These are phyloP conservation scores for Gamsiella multidivaricata DNA, from an alignment of 192 early-diverging fungal genomes.

Conservation along the genomic window DNA sequence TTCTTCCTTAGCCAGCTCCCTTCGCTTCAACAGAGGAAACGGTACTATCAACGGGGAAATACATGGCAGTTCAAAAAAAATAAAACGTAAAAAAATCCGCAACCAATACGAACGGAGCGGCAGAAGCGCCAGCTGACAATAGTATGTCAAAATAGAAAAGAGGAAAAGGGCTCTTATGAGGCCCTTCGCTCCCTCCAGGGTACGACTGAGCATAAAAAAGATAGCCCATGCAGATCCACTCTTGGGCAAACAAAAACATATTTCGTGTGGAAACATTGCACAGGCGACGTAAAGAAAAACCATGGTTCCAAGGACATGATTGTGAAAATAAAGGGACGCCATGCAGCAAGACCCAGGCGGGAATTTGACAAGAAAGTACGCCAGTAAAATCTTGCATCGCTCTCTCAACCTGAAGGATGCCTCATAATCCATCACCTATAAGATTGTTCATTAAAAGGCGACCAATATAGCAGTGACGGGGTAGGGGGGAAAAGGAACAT, in stretches of 20 bases:
- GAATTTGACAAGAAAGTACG: conserved; percentile 6
- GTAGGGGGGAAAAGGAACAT: not conserved
- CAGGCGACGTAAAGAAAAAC: too few species aligned
- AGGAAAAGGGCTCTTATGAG: not conserved
- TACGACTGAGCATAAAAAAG: not conserved
- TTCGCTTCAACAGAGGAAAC: not conserved
- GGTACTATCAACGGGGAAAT: not conserved
- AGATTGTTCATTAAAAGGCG: not conserved
- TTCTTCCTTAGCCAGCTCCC: not conserved
- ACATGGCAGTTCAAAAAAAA: not conserved
- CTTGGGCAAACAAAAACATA: not conserved
- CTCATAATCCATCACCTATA: not conserved
- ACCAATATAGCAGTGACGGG: not conserved
- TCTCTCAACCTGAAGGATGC: conserved; percentile 15
- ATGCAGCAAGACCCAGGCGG: too few species aligned
- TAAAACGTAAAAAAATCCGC: not conserved
- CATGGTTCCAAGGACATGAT: too few species aligned
- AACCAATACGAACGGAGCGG: not conserved
- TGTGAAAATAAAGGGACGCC: too few species aligned
- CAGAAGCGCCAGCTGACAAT: conserved; percentile 8
- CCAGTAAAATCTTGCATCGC: conserved; percentile 7
- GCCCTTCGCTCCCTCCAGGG: not conserved
- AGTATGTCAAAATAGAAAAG: conserved; percentile 5
- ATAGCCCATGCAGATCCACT: too few species aligned
- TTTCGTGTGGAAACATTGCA: too few species aligned